Conservation (phyloP, 176 grass and related monocot species). For the Carex parvula region DNA sequence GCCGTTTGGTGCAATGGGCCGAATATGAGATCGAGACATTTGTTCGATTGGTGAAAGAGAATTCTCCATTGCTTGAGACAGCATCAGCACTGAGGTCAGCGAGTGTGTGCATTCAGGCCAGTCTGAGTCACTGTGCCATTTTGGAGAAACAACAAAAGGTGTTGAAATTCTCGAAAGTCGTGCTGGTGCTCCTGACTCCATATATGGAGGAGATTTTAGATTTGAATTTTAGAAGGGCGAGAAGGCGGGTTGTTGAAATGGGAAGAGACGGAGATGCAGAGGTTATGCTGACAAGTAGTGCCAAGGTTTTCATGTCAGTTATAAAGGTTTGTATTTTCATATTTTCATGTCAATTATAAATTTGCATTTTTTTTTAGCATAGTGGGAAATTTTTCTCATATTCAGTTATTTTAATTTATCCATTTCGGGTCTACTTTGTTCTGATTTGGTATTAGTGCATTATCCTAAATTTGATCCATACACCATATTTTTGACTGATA, state of each 20-base stretch:
- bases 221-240: conserved; percentile 83
- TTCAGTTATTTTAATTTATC: not conserved
- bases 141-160: conserved; percentile 52
- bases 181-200: conserved; percentile 69
- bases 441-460: not conserved
- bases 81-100: conserved; percentile 71
- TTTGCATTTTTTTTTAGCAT: not conserved
- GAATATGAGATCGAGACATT: conserved; percentile 85
- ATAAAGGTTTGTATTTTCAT: conserved; percentile 47
- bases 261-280: conserved; percentile 62
- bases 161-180: conserved; percentile 89
- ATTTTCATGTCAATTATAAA: conserved; percentile 68
- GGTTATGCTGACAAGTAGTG: conserved; percentile 65
- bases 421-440: not conserved
- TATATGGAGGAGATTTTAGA: conserved; percentile 91
- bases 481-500: not conserved
- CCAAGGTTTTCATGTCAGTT: conserved; percentile 84
- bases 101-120: conserved; percentile 78
- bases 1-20: conserved; percentile 72
- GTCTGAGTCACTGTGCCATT: conserved; percentile 68
- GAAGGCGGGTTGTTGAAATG: conserved; percentile 63
- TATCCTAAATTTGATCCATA: not conserved
- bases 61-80: conserved; percentile 69
- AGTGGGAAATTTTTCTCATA: not conserved
- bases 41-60: conserved; percentile 83